Conservation (phyloP, 352 stramenopile genomes). For the Phytophthora meadii region DNA sequence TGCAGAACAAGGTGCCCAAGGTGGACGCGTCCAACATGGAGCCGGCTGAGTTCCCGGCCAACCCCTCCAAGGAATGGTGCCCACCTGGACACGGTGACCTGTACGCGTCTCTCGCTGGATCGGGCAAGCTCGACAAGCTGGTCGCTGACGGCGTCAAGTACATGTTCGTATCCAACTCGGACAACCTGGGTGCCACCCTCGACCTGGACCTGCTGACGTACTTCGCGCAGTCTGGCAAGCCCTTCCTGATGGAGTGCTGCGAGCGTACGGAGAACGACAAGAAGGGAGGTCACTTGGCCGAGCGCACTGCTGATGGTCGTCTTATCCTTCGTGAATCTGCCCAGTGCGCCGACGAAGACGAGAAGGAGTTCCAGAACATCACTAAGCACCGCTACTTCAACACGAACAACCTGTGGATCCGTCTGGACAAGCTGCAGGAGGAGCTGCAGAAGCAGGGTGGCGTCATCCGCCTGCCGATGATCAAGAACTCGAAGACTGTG, state of each 20-base stretch:
- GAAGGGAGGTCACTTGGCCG: conserved; percentile 97
- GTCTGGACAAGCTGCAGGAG: conserved; percentile 86
- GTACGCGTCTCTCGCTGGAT: conserved; percentile 86
- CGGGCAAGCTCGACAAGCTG: conserved; percentile 88
- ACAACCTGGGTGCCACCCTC: conserved; percentile 86
- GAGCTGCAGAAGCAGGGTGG: conserved; percentile 80
- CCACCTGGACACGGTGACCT: conserved; percentile 86
- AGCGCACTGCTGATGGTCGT: conserved; percentile 91
- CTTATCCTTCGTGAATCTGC: conserved; percentile 95
- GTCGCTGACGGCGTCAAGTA: conserved; percentile 88
- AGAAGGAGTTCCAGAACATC: conserved; percentile 89
- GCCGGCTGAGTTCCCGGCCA: conserved; percentile 62
- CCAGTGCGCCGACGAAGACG: conserved; percentile 88
- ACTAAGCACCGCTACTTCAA: conserved; percentile 91
- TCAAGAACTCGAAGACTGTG: conserved; percentile 90
- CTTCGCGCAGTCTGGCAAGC: conserved; percentile 90
- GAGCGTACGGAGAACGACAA: conserved; percentile 99
- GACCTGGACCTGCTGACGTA: conserved; percentile 89
- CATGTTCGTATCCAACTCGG: conserved; percentile 92
- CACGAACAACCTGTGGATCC: conserved; percentile 92
- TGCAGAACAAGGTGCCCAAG: conserved; percentile 99
- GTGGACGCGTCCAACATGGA: conserved; percentile 89
- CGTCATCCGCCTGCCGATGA: conserved; percentile 87
- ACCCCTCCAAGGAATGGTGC: conserved; percentile 89
- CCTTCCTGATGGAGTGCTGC: conserved; percentile 96